Evolutionary conservation across 305 asterid genomes (phyloP).

Genomic region (Stenogyne calaminthoides): DNA sequence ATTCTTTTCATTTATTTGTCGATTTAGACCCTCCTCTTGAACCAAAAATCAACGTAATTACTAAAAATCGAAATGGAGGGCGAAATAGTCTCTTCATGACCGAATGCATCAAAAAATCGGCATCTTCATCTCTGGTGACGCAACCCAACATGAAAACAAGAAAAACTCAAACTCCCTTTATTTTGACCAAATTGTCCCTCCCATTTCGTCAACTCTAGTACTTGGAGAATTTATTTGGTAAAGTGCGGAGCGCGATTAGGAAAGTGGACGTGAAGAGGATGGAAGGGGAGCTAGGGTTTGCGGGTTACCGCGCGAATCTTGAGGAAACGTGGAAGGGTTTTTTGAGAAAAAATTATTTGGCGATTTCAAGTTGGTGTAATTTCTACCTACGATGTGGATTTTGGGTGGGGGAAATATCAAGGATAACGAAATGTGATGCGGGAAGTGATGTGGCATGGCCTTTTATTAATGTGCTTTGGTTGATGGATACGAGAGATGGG

Average conservation of each 20-base stretch:
- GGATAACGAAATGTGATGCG: conserved; percentile 42
- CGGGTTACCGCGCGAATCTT: conserved; percentile 40
- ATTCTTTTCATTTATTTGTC: no score
- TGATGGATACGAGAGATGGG: conserved; percentile 44
- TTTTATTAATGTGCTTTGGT: conserved; percentile 39
- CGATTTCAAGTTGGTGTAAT: conserved; percentile 54
- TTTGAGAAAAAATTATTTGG: conserved; percentile 36
- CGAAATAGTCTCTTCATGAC: no score
- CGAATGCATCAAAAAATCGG: no score
- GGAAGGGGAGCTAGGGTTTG: conserved; percentile 39
- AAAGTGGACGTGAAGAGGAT: conserved; percentile 38
- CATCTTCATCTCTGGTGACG: no score
- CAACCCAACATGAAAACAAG: no score
- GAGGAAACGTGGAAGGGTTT: conserved; percentile 32
- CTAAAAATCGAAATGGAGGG: no score
- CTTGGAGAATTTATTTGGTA: conserved; percentile 26
- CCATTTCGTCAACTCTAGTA: no score
- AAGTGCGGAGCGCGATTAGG: conserved; percentile 34
- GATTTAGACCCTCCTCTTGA: no score
- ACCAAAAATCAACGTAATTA: no score
- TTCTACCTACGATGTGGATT: conserved; percentile 45
- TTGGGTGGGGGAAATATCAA: conserved; percentile 45
- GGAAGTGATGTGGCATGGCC: conserved; percentile 40
- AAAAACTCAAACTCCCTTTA: no score
- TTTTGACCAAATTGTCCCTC: no score